Evolutionary conservation across 2,329 filamentous ascomycete species (phyloP).

Genomic region (Aplosporella prunicola): DNA sequence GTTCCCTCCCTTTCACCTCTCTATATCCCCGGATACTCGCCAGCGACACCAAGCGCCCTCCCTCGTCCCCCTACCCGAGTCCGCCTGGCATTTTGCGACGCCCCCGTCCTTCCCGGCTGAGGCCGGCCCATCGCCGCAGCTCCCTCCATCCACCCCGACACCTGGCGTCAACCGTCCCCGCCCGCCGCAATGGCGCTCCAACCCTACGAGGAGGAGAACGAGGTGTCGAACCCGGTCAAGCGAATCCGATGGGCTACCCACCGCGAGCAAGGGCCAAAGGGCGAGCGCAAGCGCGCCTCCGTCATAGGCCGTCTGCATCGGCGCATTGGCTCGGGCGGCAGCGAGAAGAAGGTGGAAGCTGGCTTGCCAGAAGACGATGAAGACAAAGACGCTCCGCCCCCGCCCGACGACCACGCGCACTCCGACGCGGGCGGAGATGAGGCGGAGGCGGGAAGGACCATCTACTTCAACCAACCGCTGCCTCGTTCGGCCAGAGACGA

Average conservation of each 20-base stretch:
- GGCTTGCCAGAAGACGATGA: constrained; percentile 32
- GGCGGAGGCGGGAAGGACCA: constrained; percentile 36
- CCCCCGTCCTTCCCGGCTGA: constrained; percentile 25
- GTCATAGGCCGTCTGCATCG: constrained; percentile 65
- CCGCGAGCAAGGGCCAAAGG: constrained; percentile 66
- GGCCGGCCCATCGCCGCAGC: constrained; percentile 20
- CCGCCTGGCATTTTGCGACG: neutral
- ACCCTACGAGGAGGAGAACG: constrained; percentile 32
- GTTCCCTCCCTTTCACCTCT: constrained; percentile 5
- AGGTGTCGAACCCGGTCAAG: constrained; percentile 56
- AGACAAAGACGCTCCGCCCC: constrained; percentile 20
- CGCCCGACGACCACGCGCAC: constrained; percentile 23
- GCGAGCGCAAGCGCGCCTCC: constrained; percentile 68
- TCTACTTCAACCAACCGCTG: constrained; percentile 82
- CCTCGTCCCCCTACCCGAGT: too few relatives aligned
- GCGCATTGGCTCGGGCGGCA: constrained; percentile 41
- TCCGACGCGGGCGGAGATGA: constrained; percentile 19
- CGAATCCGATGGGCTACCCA: constrained; percentile 95
- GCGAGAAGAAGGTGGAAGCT: constrained; percentile 52
- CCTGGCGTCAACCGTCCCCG: constrained; percentile 13
- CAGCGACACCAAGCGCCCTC: too few relatives aligned
- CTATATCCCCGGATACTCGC: constrained; percentile 5
- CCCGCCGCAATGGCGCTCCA: constrained; percentile 22
- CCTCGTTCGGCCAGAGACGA: constrained; percentile 69
- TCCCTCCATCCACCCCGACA: constrained; percentile 13